Conservation (phyloP, 2,329 filamentous ascomycete genomes). For the Trichoderma arundinaceum region DNA sequence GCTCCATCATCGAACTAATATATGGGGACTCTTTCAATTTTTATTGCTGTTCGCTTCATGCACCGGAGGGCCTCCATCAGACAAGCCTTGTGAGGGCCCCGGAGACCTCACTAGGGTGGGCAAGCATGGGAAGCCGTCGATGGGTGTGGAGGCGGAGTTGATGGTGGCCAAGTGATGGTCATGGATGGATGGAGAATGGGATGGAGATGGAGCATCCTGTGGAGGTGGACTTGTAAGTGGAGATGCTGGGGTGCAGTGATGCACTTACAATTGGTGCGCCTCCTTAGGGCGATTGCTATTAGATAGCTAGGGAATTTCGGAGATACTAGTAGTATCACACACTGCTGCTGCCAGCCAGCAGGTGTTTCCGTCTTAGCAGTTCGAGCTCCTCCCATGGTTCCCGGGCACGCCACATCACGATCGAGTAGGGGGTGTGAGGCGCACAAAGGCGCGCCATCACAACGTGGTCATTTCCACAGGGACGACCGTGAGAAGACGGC, state of each 20-base stretch:
- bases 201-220: conserved; percentile 27
- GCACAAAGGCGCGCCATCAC: conserved; percentile 4
- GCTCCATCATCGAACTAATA: conserved; percentile 27
- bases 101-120: conserved; percentile 29
- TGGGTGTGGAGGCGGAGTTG: conserved; percentile 31
- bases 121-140: conserved; percentile 29
- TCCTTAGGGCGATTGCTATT: conserved; percentile 25
- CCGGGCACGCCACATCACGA: conserved; percentile 22
- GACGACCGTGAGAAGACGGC: too few relatives aligned
- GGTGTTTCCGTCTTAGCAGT: conserved; percentile 25
- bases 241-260: conserved; percentile 31
- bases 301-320: conserved; percentile 27
- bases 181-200: conserved; percentile 26
- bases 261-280: conserved; percentile 30
- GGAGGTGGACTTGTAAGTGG: conserved; percentile 31
- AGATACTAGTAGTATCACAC: conserved; percentile 30
- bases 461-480: not conserved
- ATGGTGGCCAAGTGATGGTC: conserved; percentile 30
- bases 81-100: conserved; percentile 30
- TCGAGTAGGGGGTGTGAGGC: conserved; percentile 4
- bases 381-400: conserved; percentile 21
- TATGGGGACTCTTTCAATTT: conserved; percentile 28
- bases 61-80: conserved; percentile 26
- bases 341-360: conserved; percentile 19
- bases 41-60: conserved; percentile 25